Conservation (phyloP, 179 eudicot genomes). For the Pouteria campechiana region DNA sequence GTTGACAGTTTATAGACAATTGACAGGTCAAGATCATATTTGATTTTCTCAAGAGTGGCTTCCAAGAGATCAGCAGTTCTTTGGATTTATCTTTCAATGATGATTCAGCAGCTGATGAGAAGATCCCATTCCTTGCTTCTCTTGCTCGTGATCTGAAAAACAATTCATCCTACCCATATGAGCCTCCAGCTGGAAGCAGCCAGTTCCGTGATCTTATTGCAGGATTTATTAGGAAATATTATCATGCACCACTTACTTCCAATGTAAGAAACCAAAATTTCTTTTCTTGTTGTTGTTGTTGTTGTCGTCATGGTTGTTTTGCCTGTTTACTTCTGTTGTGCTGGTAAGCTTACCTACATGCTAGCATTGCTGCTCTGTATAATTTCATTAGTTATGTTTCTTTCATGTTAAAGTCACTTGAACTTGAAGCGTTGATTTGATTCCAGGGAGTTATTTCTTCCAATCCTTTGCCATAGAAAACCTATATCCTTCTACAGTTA, state of each 20-base stretch:
- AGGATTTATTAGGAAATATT: constrained; percentile 78
- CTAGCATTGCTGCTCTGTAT: too few relatives aligned
- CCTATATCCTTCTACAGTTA: too few relatives aligned
- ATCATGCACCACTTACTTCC: constrained; percentile 68
- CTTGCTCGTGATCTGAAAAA: constrained; percentile 68
- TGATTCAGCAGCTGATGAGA: constrained; percentile 96
- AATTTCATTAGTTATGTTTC: too few relatives aligned
- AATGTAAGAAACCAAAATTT: constrained; percentile 68
- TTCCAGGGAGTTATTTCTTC: too few relatives aligned
- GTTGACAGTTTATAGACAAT: too few relatives aligned
- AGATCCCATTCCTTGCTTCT: constrained; percentile 91
- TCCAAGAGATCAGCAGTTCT: constrained; percentile 79
- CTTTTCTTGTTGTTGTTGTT: too few relatives aligned
- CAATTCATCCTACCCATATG: constrained; percentile 60
- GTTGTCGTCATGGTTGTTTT: too few relatives aligned
- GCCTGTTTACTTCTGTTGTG: too few relatives aligned
- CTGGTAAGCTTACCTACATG: too few relatives aligned
- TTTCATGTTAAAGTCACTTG: too few relatives aligned
- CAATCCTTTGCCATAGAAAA: too few relatives aligned
- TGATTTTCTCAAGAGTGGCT: constrained; percentile 85
- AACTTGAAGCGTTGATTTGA: too few relatives aligned
- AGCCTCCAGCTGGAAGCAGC: constrained; percentile 82
- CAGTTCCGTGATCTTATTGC: constrained; percentile 81
- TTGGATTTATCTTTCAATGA: constrained; percentile 85
- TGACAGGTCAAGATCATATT: constrained; percentile 82